phyloP scores from a whole-genome alignment of 1,284 basidiomycete species.

The Cutaneotrichosporon cavernicola region DNA sequence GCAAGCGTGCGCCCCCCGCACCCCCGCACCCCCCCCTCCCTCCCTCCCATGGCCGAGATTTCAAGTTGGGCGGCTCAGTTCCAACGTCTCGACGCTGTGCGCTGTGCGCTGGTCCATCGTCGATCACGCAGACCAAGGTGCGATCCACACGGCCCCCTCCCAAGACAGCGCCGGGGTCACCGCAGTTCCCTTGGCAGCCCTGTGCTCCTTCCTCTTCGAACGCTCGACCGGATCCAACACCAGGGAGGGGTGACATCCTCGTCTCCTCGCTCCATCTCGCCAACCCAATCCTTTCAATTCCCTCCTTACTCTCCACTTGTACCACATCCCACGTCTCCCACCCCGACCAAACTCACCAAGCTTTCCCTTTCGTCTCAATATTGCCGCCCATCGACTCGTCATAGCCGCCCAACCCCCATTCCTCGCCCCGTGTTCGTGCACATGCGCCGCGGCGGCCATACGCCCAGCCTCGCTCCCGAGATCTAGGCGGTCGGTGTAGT shows the following conservation, averaged over 20 bases:
- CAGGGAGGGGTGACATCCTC: no score
- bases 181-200: no score
- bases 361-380: constrained; percentile 12
- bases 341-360: constrained; percentile 14
- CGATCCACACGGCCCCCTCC: no score
- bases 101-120: no score
- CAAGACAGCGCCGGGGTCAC: no score
- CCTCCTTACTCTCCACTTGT: background rate
- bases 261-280: background rate
- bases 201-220: no score
- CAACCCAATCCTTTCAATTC: background rate
- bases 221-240: no score
- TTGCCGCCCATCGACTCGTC: background rate
- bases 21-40: background rate
- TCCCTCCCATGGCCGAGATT: no score
- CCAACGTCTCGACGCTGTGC: no score
- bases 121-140: no score
- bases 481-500: constrained; percentile 20
- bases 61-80: no score
- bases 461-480: constrained; percentile 8
- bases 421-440: constrained; percentile 4
- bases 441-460: constrained; percentile 5
- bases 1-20: no score
- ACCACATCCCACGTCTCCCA: background rate
- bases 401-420: background rate